phyloP scores from a whole-genome alignment of 2,329 filamentous ascomycete species.

The Fusarium continuum region DNA sequence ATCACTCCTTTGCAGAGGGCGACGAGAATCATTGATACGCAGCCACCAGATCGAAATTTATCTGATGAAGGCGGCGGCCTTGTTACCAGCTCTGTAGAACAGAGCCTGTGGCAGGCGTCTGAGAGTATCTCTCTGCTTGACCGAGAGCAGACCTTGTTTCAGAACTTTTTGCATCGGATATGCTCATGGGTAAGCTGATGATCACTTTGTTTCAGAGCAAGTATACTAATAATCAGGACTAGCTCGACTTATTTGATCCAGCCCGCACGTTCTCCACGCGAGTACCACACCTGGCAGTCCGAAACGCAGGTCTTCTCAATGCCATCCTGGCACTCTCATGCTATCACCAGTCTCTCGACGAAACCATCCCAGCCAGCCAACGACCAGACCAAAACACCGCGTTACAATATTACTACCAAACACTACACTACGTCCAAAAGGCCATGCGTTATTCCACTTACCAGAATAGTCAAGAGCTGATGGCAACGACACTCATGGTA shows the following conservation, averaged over 20 bases:
- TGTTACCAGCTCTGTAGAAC: background rate
- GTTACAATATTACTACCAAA: slow-evolving; percentile 68
- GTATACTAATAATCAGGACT: background rate
- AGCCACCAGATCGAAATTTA: background rate
- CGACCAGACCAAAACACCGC: slow-evolving; percentile 36
- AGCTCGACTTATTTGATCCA: slow-evolving; percentile 41
- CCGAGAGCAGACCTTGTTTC: slow-evolving; percentile 36
- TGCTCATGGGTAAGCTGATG: slow-evolving; percentile 36
- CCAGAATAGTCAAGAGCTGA: slow-evolving; percentile 64
- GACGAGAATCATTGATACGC: slow-evolving; percentile 34
- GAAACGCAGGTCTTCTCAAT: slow-evolving; percentile 65
- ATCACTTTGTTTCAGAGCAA: no score
- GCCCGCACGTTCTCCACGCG: slow-evolving; percentile 32
- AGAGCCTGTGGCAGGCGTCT: slow-evolving; percentile 37
- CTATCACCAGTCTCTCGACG: slow-evolving; percentile 28
- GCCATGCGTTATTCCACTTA: slow-evolving; percentile 68
- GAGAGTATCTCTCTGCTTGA: slow-evolving; percentile 34
- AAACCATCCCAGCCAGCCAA: background rate
- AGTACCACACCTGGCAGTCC: slow-evolving; percentile 36
- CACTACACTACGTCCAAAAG: slow-evolving; percentile 67
- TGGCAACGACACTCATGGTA: slow-evolving; percentile 67
- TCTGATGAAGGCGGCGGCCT: background rate
- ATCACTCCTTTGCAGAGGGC: slow-evolving; percentile 26
- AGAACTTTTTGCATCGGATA: slow-evolving; percentile 38
- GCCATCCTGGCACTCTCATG: slow-evolving; percentile 64